These are phyloP conservation scores for Dactylis glomerata DNA, from an alignment of 176 grass and related monocot species.

Conservation along the genomic window DNA sequence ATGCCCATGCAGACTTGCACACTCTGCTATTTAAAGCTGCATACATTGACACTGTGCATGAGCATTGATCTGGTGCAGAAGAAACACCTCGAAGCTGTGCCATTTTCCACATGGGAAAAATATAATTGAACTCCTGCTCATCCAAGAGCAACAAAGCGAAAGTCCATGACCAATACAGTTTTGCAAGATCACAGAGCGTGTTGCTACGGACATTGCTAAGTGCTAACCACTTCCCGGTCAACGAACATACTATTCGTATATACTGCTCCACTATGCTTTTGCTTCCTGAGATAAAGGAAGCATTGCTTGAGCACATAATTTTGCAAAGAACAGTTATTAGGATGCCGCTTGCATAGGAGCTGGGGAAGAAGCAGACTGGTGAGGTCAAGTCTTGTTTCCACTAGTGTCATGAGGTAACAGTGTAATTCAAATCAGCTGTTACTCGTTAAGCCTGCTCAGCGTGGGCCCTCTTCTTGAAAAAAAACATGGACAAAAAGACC, in stretches of 20 bases:
- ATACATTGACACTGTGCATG: not conserved
- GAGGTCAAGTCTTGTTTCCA: not conserved
- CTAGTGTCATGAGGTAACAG: not conserved
- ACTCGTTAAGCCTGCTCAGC: not conserved
- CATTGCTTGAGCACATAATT: not conserved
- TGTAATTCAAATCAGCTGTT: not conserved
- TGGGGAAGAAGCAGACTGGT: not conserved
- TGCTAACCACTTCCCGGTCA: not conserved
- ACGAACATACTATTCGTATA: not conserved
- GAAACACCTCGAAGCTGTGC: not conserved
- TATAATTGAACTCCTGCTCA: not conserved
- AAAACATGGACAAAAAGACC: too few relatives aligned
- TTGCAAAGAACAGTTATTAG: not conserved
- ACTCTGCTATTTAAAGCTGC: slow-evolving; percentile 17
- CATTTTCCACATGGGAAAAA: not conserved
- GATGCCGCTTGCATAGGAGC: not conserved
- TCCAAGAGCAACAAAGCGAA: not conserved
- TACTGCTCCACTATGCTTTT: not conserved
- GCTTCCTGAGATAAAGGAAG: not conserved
- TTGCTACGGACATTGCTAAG: not conserved
- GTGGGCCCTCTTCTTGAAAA: too few relatives aligned
- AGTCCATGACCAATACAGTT: not conserved
- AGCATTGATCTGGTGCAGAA: not conserved
- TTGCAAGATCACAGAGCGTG: not conserved
- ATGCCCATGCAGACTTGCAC: slow-evolving; percentile 12